Evolutionary conservation across 257 asterid genomes (phyloP).

Genomic region (Plectranthus barbatus): DNA sequence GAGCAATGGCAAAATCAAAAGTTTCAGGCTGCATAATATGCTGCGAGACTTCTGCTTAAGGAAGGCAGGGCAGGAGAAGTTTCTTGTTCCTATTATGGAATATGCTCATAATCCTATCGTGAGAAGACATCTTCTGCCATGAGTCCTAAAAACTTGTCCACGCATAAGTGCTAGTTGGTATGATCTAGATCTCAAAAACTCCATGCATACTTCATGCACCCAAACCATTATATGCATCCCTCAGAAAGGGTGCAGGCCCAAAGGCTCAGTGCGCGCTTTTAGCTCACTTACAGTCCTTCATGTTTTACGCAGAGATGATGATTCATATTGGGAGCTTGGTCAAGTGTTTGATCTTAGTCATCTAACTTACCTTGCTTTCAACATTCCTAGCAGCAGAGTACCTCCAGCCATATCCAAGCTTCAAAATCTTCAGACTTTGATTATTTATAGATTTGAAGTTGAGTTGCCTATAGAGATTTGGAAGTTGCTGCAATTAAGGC

Average conservation of each 20-base stretch:
- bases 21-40: too few relatives aligned
- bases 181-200: background rate
- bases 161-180: too few relatives aligned
- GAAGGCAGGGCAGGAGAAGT: too few relatives aligned
- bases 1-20: too few relatives aligned
- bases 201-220: background rate
- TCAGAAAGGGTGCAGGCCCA: background rate
- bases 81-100: too few relatives aligned
- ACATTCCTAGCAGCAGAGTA: background rate
- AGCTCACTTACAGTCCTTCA: background rate
- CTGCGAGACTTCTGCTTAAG: too few relatives aligned
- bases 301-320: background rate
- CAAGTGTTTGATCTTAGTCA: background rate
- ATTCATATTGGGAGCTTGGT: background rate
- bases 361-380: background rate
- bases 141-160: too few relatives aligned
- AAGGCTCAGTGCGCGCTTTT: background rate
- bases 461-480: background rate
- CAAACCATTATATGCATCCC: background rate
- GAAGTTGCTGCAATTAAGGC: background rate
- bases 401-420: background rate
- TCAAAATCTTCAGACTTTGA: background rate
- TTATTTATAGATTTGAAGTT: background rate
- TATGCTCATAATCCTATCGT: too few relatives aligned
- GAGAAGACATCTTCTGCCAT: too few relatives aligned